Evolutionary conservation across 495 filamentous ascomycete genomes (phyloP).

Genomic region (Podospora pseudopauciseta): DNA sequence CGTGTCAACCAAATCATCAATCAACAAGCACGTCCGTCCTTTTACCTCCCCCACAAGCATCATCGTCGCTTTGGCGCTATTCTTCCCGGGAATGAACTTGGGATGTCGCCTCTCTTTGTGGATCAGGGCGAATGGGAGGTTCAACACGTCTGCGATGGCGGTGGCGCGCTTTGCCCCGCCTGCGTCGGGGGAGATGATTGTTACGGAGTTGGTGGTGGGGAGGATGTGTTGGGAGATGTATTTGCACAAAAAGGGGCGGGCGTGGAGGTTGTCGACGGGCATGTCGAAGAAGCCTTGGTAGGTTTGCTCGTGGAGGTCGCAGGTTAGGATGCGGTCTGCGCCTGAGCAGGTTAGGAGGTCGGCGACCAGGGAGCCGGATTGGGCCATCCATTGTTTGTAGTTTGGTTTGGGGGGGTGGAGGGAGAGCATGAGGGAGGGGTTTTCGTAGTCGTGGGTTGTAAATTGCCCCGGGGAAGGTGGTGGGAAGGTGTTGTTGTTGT

Average conservation of each 20-base stretch:
- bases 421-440: conserved; percentile 46
- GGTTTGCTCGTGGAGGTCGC: conserved; percentile 80
- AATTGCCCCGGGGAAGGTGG: conserved; percentile 22
- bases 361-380: conserved; percentile 90
- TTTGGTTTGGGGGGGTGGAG: conserved; percentile 74
- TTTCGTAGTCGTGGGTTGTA: conserved; percentile 57
- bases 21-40: conserved; percentile 75
- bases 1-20: conserved; percentile 94
- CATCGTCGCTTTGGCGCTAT: conserved; percentile 58
- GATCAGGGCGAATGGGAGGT: conserved; percentile 91
- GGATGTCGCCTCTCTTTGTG: conserved; percentile 99
- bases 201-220: conserved; percentile 60
- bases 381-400: conserved; percentile 97
- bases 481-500: neutral
- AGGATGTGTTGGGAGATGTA: conserved; percentile 89
- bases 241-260: conserved; percentile 76
- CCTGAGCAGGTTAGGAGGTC: conserved; percentile 92
- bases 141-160: conserved; percentile 90
- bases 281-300: conserved; percentile 96
- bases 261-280: conserved; percentile 94
- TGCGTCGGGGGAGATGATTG: conserved; percentile 94
- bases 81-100: conserved; percentile 86
- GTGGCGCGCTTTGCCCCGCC: conserved; percentile 95
- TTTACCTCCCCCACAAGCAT: conserved; percentile 92
- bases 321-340: conserved; percentile 92